Evolutionary conservation across 2,329 filamentous ascomycete genomes (phyloP), one percentile per base, ranked within the genome.

Genomic region (Phymatotrichopsis omnivora): DNA sequence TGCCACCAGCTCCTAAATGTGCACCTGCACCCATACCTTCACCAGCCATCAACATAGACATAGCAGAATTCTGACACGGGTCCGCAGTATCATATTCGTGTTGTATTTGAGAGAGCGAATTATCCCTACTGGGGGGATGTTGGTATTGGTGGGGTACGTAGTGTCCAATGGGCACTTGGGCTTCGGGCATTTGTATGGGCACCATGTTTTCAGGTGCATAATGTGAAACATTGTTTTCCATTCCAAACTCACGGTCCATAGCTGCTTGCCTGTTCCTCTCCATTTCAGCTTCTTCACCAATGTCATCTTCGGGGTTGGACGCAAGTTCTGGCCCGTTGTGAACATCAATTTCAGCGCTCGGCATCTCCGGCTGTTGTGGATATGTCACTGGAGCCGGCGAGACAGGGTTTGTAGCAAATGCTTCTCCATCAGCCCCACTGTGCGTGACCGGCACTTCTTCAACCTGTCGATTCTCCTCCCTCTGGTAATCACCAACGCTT

Each of bases 61-160:
- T 51, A 6, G 58, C 49, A 14, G 54, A 55, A 29, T 57, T 47
- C 19, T 56, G 52, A 22, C 49, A 47, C 6, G 55, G 56, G 37
- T 59, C 56, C 14, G 22, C 27, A 7, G 42, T 69, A 37, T 71
- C 69, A 27, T 77, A 75, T 14, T 70, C 68, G 60, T 73, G 80
- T 55, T 79, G 76, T 42, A 72, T 74, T 58, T 83, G 77, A 2
- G 79, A 78, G 30, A 84, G 65, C 0, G 81, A 84, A 56, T 85
- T 80, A 1, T 78, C 78, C 47, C 80, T 73, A 58, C 74, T 83
- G 56, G 85, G 79, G n/a, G 80, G 79, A 51, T 80, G 75, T 23
- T 80, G 80, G 56, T 84, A 80, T 58, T 84, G 80, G 19, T 47
- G 42, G 8, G 53, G 44, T 1, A 61, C 57, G 19, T 48, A 38